Percentiles rank a stretch among this genome's conserved stretches.
Conservation (phyloP, 331 rosid species). For the Rosa hybrid region DNA sequence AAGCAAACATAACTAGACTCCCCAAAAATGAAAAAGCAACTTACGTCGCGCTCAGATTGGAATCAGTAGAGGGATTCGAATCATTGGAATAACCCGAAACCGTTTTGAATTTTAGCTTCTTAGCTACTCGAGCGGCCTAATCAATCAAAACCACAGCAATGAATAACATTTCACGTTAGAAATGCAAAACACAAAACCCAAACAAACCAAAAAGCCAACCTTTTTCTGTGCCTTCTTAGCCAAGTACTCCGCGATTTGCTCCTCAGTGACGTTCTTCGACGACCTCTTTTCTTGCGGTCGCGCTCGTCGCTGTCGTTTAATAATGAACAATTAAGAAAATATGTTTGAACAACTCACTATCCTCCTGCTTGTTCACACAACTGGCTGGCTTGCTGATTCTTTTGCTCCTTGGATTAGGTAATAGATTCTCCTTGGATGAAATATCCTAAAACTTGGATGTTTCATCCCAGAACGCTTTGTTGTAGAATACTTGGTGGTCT, state of each 20-base stretch:
- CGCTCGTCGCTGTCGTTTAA: conserved; percentile 36
- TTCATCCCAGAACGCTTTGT: too few relatives aligned
- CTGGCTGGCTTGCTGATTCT: too few relatives aligned
- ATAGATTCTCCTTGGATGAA: too few relatives aligned
- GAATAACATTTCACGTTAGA: background rate
- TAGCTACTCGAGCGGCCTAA: conserved; percentile 72
- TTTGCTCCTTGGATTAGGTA: too few relatives aligned
- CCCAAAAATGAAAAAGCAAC: conserved; percentile 14
- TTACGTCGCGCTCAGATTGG: conserved; percentile 88
- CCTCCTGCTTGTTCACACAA: too few relatives aligned
- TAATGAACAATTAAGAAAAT: too few relatives aligned
- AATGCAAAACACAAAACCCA: conserved; percentile 13
- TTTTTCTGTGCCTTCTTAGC: conserved; percentile 82
- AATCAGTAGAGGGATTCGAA: conserved; percentile 94
- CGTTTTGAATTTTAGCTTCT: conserved; percentile 63
- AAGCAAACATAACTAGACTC: background rate
- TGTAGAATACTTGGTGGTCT: too few relatives aligned
- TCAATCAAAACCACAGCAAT: background rate
- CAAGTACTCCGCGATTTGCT: conserved; percentile 72
- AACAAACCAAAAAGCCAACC: conserved; percentile 38
- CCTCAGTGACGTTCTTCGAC: conserved; percentile 62
- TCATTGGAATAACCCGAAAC: conserved; percentile 92
- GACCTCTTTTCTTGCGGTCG: conserved; percentile 46
- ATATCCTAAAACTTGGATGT: too few relatives aligned
- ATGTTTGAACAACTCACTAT: too few relatives aligned